Evolutionary conservation across 2,329 filamentous ascomycete species (phyloP), one percentile per base, ranked within the genome.

Genomic region (Aspergillus aculeatinus): DNA sequence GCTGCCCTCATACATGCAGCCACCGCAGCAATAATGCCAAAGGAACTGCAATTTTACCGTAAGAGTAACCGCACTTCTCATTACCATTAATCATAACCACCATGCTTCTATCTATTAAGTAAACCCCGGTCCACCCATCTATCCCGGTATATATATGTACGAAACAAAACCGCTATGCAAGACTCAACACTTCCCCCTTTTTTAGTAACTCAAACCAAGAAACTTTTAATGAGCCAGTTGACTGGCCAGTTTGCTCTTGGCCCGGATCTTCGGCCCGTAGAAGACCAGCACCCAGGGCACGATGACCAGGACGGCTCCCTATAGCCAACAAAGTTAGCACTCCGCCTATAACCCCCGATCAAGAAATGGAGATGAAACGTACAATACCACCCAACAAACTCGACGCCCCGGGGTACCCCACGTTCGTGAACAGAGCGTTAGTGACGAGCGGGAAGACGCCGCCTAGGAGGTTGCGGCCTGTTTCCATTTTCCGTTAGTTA

Each of bases 251-350:
- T 86, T 89, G 72, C 91, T 95, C 72, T 87, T 84, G 11, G 84
- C 83, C 29, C 93, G 82, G 63, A 97, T 96, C 64, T 71, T 84
- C 35, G 89, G 86, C 0, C 93, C 94, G 66, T 86, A 95, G 33
- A 95, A 85, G 0, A 93, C 84, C 55, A 97, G 74, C 0, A 93
- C 87, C 90, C 92, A 97, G 0, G 93, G 94, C n/a, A 96, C 92
- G 2, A 90, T 73, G 0, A 90, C 93, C 63, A 97, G 74, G 2
- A 83, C 59, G 2, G 80, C 79, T 2, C 82, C 84, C 72, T 78
- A 56, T 31, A 16, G 2, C 14, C 3, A 29, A 14, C 3, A 19
- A n/a, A 16, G 5, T 70, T 55, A 67, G 64, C 33, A n/a, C 21
- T 31, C 11, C 14, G 12, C 16, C 39, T 19, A 35, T 1, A 35